A percentile compares a stretch with the other conserved stretches of the same genome.
Evolutionary conservation across 2,329 filamentous ascomycete genomes (phyloP).

Genomic region (Verticillium albo-atrum): DNA sequence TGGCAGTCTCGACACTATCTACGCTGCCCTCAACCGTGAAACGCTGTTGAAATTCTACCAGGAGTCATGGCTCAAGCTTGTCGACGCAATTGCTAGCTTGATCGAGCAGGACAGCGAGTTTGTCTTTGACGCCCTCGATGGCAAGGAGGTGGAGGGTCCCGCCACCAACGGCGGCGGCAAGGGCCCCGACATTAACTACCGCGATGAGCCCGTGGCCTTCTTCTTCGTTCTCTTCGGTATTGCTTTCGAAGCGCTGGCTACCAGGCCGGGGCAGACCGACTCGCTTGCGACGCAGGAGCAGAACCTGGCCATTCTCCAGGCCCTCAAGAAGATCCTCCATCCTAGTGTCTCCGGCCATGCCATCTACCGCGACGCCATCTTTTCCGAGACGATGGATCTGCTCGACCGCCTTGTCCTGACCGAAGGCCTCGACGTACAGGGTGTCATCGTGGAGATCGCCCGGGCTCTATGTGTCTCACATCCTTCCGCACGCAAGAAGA

Average conservation of each 20-base stretch:
- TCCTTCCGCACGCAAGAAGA: constrained; percentile 73
- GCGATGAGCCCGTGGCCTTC: constrained; percentile 95
- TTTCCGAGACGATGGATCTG: constrained; percentile 94
- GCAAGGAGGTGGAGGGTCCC: constrained; percentile 58
- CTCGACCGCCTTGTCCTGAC: constrained; percentile 90
- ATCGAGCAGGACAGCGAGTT: constrained; percentile 98
- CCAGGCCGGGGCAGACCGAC: constrained; percentile 63
- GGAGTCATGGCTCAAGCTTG: constrained; percentile 92
- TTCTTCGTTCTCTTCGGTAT: constrained; percentile 98
- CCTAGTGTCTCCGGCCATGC: constrained; percentile 94
- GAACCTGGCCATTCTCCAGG: constrained; percentile 81
- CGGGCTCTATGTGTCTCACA: constrained; percentile 86
- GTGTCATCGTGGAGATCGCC: constrained; percentile 90
- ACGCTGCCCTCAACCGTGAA: constrained; percentile 90
- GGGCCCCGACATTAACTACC: constrained; percentile 86
- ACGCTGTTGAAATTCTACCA: constrained; percentile 95
- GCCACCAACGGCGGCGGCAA: constrained; percentile 47
- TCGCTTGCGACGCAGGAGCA: constrained; percentile 70
- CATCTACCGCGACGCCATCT: constrained; percentile 93
- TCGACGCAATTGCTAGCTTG: constrained; percentile 93
- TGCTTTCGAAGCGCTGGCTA: constrained; percentile 91
- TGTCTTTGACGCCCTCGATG: constrained; percentile 93
- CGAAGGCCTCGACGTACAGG: constrained; percentile 82
- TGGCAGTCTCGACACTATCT: constrained; percentile 87
- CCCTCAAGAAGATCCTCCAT: constrained; percentile 89